Conservation (phyloP, 768 basidiomycete genomes). For the Leucosporidium creatinivorum region DNA sequence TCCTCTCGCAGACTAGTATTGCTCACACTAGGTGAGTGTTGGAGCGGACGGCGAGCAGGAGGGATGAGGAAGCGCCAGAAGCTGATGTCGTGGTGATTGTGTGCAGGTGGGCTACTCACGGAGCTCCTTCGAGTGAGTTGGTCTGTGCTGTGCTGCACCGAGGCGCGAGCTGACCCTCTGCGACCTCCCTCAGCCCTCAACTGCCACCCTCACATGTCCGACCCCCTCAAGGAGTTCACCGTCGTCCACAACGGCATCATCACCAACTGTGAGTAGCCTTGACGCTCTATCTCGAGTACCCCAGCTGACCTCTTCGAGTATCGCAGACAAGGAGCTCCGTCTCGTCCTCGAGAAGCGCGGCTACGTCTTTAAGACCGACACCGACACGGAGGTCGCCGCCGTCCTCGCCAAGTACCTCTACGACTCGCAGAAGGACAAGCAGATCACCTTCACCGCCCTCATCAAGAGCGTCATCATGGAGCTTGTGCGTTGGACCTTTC, state of each 20-base stretch:
- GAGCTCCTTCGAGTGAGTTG: slow-evolving; percentile 40
- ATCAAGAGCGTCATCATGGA: slow-evolving; percentile 95
- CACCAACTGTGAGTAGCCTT: slow-evolving; percentile 46
- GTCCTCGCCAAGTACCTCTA: slow-evolving; percentile 94
- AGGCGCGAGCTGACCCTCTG: not conserved
- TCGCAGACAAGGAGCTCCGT: slow-evolving; percentile 60
- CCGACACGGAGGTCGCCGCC: slow-evolving; percentile 95
- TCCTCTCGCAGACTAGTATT: slow-evolving; percentile 84
- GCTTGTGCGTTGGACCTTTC: slow-evolving; percentile 48
- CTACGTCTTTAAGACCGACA: slow-evolving; percentile 87
- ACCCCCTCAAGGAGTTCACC: slow-evolving; percentile 68
- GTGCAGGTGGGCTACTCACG: slow-evolving; percentile 84
- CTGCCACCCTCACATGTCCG: slow-evolving; percentile 90
- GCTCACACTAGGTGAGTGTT: slow-evolving; percentile 70
- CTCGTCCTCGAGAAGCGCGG: slow-evolving; percentile 93
- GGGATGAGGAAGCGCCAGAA: not conserved
- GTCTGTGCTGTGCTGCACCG: too few relatives aligned
- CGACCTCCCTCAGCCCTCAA: slow-evolving; percentile 63
- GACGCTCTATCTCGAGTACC: not conserved
- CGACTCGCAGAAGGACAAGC: slow-evolving; percentile 81
- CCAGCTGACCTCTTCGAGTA: not conserved
- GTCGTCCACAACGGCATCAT: slow-evolving; percentile 99
- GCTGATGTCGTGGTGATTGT: not conserved
- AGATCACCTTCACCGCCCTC: slow-evolving; percentile 77
- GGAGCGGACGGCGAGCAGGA: not conserved